Conservation (phyloP, 2,329 filamentous ascomycete species). For the Pestalotiopsis sp. region DNA sequence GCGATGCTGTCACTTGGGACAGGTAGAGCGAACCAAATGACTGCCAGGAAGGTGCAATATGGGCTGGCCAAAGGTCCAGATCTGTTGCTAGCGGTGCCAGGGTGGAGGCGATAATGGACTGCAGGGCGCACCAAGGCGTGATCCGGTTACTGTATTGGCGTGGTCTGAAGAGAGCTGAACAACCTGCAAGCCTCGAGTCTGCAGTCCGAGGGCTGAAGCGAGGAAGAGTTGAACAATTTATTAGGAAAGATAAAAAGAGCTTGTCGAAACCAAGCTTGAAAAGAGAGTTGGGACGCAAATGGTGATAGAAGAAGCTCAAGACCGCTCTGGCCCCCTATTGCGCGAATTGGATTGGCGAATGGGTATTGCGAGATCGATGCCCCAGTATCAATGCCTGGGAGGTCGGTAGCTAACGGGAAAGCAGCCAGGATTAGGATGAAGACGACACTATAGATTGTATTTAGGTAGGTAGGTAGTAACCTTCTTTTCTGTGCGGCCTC, state of each 20-base stretch:
- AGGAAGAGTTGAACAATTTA: background rate
- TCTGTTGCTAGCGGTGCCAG: background rate
- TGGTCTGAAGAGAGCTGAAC: background rate
- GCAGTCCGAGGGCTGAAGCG: slow-evolving; percentile 1
- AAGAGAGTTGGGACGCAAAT: too few relatives aligned
- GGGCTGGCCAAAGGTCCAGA: background rate
- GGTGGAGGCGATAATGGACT: slow-evolving; percentile 1
- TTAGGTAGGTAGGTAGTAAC: background rate
- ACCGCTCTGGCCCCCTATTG: background rate
- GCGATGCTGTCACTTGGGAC: background rate
- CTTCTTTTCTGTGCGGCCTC: background rate
- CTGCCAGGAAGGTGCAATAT: background rate
- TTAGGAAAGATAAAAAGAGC: background rate
- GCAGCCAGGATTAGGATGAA: background rate
- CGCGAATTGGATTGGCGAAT: background rate
- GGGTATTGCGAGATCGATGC: background rate
- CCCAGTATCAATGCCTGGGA: background rate
- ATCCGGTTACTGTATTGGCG: background rate
- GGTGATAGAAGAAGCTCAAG: background rate
- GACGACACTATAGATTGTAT: too few relatives aligned
- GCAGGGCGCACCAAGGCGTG: slow-evolving; percentile 3
- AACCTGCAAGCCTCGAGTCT: background rate
- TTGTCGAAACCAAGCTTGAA: background rate
- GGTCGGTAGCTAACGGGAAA: background rate
- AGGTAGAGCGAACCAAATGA: background rate